Base-by-base conservation (phyloP, 192 early-diverging fungal species). In the Pilaira anomala region DNA sequence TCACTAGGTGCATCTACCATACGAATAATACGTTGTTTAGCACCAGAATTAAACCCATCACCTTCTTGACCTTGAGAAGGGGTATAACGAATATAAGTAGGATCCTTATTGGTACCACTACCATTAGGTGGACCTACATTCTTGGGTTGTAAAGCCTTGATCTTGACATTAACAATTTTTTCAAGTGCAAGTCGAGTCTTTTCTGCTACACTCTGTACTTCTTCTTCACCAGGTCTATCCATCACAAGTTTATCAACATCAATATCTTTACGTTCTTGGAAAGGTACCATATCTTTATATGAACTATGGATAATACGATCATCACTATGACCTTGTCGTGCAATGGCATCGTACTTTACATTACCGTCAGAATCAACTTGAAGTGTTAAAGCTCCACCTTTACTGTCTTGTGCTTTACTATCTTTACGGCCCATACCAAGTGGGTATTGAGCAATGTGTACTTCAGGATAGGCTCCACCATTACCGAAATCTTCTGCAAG, bases 381-480 rank as follows among this genome's bases (percentile, higher is more conserved):
- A 40, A 96, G 82, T 22, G 93, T 83, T 54, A 99, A 81, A 0
- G 93, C 83, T 49, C 80, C 82, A 4, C 75, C 81, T 36, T 65
- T 78, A 36, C 70, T 72, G 29, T 73, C 75, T 5, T 66, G 58
- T 6, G 44, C 40, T 16, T 52, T 70, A 39, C 73, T 72, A 29
- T 67, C 77, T 58, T 85, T 87, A 7, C 89, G 83, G 9, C 97
- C 97, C 92, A 99, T 91, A 60, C 94, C 93, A 30, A 94, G 75
- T 12, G 97, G 97, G 63, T 96, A 98, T 73, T 99, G 97, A 3
- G 86, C 85, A 48, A 91, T 75, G 66, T 87, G 86, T 60, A 96
- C 88, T 76, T 99, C 97, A 24, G 97, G 97, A 67, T 88, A 99
- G 1, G 97, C 94, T 30, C 97, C 97, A 33, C 97, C 97, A 77